Percentiles rank a stretch among this genome's conserved stretches.
These are phyloP conservation scores for Rosa chinensis DNA, from an alignment of 306 rosid species.

Conservation along the genomic window DNA sequence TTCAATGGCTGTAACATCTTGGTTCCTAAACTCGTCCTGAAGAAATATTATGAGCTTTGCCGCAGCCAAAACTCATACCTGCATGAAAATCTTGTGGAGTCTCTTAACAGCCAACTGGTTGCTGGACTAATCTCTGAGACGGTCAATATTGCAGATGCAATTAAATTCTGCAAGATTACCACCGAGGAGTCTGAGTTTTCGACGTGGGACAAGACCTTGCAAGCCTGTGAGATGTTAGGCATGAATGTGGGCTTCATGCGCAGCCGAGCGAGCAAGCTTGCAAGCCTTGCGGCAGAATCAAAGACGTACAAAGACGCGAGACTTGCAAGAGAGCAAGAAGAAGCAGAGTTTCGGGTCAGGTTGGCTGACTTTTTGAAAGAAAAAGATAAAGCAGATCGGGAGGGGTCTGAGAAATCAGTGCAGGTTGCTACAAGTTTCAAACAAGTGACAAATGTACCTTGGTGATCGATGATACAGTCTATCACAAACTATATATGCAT, in stretches of 20 bases:
- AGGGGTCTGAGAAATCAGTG: conserved; percentile 25
- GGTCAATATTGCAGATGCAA: conserved; percentile 52
- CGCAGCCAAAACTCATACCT: conserved; percentile 46
- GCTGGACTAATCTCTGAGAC: conserved; percentile 53
- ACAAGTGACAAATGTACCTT: not conserved
- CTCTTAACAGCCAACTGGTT: conserved; percentile 46
- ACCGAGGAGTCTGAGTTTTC: conserved; percentile 25
- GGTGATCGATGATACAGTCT: not conserved
- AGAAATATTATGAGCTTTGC: conserved; percentile 55
- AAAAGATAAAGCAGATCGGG: conserved; percentile 19
- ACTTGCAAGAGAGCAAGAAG: conserved; percentile 20
- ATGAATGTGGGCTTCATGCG: conserved; percentile 52
- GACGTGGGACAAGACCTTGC: conserved; percentile 48
- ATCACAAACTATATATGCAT: not conserved
- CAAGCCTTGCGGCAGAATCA: conserved; percentile 25
- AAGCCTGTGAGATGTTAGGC: conserved; percentile 47
- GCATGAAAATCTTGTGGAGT: conserved; percentile 41
- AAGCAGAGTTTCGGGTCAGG: conserved; percentile 24
- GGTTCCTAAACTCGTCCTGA: conserved; percentile 27
- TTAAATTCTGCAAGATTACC: conserved; percentile 43
- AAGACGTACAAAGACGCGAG: conserved; percentile 26
- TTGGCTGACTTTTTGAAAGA: conserved; percentile 20
- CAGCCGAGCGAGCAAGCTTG: conserved; percentile 32
- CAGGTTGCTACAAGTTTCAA: not conserved
- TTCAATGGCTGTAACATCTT: conserved; percentile 43